Conservation (phyloP, 1,284 basidiomycete species). For the Puccinia hordei region DNA sequence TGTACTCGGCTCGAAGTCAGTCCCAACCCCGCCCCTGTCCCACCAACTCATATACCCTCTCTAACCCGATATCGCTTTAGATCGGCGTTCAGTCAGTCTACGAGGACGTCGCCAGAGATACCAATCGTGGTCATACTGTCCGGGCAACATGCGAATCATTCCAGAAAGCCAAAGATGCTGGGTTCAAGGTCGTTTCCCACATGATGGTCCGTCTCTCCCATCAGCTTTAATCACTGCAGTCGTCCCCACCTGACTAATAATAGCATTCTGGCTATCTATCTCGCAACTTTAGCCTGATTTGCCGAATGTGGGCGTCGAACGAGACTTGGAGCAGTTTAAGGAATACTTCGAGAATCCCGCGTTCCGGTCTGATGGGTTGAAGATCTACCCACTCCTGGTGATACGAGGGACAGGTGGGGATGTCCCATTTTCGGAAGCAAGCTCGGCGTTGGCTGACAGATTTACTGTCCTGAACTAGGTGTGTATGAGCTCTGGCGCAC, state of each 20-base stretch:
- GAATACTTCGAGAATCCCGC: constrained; percentile 97
- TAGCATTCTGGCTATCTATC: neutral
- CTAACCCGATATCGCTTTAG: constrained; percentile 45
- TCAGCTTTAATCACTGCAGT: neutral
- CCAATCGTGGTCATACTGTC: constrained; percentile 93
- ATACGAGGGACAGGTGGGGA: constrained; percentile 90
- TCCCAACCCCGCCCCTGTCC: neutral
- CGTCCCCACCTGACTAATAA: neutral
- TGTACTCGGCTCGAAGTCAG: constrained; percentile 84
- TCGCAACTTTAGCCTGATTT: constrained; percentile 67
- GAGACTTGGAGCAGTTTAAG: constrained; percentile 98
- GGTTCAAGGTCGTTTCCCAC: constrained; percentile 98
- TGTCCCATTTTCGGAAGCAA: too few species aligned
- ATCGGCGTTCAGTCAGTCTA: constrained; percentile 99
- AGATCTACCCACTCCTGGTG: constrained; percentile 97
- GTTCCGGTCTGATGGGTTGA: constrained; percentile 94
- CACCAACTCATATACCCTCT: neutral
- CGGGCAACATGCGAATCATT: constrained; percentile 96
- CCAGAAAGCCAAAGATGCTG: constrained; percentile 96
- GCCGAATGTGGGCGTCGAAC: constrained; percentile 94
- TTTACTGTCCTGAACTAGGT: neutral
- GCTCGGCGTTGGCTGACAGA: neutral
- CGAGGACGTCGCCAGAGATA: constrained; percentile 97
- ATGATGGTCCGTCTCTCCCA: constrained; percentile 72
- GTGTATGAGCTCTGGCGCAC: constrained; percentile 91